Evolutionary conservation across 2,329 filamentous ascomycete genomes (phyloP).

Genomic region (Xylariaceae sp.): DNA sequence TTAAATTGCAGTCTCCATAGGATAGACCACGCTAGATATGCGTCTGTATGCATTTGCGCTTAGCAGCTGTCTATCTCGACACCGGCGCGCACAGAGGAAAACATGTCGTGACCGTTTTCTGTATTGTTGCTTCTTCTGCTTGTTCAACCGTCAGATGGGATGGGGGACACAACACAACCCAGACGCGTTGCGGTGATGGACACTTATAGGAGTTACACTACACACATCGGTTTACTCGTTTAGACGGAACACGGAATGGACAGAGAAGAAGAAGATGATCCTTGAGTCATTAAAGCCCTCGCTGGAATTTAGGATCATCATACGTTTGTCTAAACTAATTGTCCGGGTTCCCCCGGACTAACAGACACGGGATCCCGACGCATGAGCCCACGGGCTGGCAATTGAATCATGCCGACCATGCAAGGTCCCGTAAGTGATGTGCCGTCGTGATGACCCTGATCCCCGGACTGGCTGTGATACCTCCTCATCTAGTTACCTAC

Average conservation of each 20-base stretch:
- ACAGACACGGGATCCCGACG: slow-evolving; percentile 9
- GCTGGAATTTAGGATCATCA: too few species aligned
- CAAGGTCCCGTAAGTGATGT: slow-evolving; percentile 11
- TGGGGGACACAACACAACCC: too few species aligned
- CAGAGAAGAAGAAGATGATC: too few species aligned
- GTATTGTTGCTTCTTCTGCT: not conserved
- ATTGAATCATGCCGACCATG: slow-evolving; percentile 9
- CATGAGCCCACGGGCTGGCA: slow-evolving; percentile 9
- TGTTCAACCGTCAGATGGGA: too few species aligned
- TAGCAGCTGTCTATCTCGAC: not conserved
- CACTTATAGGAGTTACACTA: too few species aligned
- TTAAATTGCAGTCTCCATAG: not conserved
- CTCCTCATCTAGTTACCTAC: not conserved
- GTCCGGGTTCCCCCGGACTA: slow-evolving; percentile 1
- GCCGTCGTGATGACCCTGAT: slow-evolving; percentile 14
- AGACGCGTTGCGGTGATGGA: too few species aligned
- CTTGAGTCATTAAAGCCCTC: not conserved
- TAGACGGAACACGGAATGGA: too few species aligned
- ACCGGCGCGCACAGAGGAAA: not conserved
- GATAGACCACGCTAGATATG: not conserved
- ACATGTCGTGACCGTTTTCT: not conserved
- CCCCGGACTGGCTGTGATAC: slow-evolving; percentile 11
- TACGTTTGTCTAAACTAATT: not conserved
- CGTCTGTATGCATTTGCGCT: not conserved
- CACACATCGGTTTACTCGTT: too few species aligned